Evolutionary conservation across 345 rosid genomes (phyloP).

Genomic region (Melaleuca quinquenervia): DNA sequence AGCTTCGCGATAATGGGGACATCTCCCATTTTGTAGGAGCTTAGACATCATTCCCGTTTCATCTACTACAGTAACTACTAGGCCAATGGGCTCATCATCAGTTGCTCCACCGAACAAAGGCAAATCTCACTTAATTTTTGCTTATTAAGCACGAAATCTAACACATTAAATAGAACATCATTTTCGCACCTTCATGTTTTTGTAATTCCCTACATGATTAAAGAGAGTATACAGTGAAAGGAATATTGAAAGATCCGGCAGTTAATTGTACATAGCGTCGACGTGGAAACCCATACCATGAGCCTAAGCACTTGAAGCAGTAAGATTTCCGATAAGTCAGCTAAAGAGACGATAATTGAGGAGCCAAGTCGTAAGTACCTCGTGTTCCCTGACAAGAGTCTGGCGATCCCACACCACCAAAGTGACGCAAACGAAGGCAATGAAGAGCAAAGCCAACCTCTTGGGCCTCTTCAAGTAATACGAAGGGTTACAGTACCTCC

Average conservation of each 20-base stretch:
- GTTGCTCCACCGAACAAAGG: background rate
- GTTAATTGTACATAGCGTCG: background rate
- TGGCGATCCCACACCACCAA: constrained; percentile 81
- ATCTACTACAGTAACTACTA: background rate
- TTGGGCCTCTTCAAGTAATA: constrained; percentile 71
- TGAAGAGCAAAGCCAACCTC: constrained; percentile 59
- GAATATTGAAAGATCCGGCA: background rate
- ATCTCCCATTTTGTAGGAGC: background rate
- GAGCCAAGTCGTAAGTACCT: constrained; percentile 23
- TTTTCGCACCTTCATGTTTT: background rate
- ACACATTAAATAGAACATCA: background rate
- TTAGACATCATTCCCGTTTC: background rate
- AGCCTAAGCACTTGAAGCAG: background rate
- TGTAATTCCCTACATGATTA: background rate
- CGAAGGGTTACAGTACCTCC: constrained; percentile 59
- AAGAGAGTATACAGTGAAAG: background rate
- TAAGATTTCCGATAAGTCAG: background rate
- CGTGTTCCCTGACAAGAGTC: constrained; percentile 58
- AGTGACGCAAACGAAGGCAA: constrained; percentile 50
- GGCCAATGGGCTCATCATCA: background rate
- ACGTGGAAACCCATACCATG: background rate
- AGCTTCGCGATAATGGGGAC: background rate
- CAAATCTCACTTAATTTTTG: background rate
- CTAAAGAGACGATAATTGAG: background rate
- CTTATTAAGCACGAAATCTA: background rate